Evolutionary conservation across 2,329 filamentous ascomycete species (phyloP).

Genomic region (Blastomyces percursus): DNA sequence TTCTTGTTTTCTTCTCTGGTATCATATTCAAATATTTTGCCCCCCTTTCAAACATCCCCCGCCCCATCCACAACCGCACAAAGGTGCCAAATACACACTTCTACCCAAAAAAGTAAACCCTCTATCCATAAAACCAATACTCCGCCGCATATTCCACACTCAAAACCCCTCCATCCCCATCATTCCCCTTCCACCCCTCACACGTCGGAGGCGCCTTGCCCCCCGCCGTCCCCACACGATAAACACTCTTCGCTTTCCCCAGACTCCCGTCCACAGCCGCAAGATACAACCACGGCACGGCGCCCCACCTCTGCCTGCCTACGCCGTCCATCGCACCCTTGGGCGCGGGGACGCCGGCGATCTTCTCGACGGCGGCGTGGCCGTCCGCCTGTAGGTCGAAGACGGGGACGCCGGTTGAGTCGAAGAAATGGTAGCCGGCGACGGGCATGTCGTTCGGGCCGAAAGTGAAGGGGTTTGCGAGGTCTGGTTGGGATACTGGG

Average conservation of each 20-base stretch:
- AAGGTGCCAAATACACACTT: not conserved
- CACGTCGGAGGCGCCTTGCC: slow-evolving; percentile 67
- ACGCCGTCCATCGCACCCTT: slow-evolving; percentile 47
- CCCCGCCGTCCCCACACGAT: slow-evolving; percentile 73
- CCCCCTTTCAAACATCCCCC: not conserved
- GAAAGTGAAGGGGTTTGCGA: slow-evolving; percentile 28
- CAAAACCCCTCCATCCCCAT: slow-evolving; percentile 46
- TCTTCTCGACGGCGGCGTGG: slow-evolving; percentile 53
- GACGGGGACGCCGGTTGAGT: slow-evolving; percentile 56
- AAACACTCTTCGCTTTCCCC: slow-evolving; percentile 60
- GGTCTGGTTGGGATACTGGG: slow-evolving; percentile 4
- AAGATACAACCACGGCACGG: slow-evolving; percentile 74
- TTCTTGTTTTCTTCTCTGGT: no score
- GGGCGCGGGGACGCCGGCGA: slow-evolving; percentile 52
- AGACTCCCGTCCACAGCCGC: slow-evolving; percentile 43
- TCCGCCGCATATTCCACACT: slow-evolving; percentile 70
- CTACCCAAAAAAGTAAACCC: not conserved
- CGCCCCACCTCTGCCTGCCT: slow-evolving; percentile 48
- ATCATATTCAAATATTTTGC: no score
- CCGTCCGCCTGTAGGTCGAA: slow-evolving; percentile 62
- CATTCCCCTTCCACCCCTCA: slow-evolving; percentile 41
- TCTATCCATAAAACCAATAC: slow-evolving; percentile 52
- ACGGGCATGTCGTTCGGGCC: slow-evolving; percentile 50
- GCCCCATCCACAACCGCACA: no score
- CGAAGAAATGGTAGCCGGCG: slow-evolving; percentile 75